Evolutionary conservation across 208 protist genomes (phyloP).

Genomic region (Histomonas meleagridis): DNA sequence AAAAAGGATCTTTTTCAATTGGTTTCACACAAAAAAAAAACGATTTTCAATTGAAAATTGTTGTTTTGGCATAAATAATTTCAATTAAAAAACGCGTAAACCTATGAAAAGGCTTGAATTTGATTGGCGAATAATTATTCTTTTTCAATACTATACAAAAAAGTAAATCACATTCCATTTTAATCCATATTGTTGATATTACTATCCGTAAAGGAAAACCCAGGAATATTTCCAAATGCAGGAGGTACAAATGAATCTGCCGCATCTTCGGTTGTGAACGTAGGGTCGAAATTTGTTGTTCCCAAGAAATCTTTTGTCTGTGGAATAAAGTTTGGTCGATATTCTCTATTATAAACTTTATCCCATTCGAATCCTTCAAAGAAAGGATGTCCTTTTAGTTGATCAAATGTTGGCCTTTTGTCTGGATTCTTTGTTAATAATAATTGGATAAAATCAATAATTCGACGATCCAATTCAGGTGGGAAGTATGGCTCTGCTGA

Average conservation of each 20-base stretch:
- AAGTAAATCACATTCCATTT: no score
- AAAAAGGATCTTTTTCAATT: no score
- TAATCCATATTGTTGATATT: no score
- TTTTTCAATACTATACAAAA: no score
- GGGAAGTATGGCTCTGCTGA: neutral
- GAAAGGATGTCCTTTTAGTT: constrained; percentile 47
- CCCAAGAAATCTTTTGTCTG: neutral
- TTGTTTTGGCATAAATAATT: no score
- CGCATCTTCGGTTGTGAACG: constrained; percentile 37
- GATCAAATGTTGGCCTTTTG: constrained; percentile 18
- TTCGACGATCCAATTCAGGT: neutral
- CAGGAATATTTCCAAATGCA: neutral
- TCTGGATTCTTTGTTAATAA: neutral
- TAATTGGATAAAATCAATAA: neutral
- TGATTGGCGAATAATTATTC: no score
- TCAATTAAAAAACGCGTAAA: no score
- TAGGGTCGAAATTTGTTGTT: constrained; percentile 39
- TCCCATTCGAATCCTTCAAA: constrained; percentile 29
- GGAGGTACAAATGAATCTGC: constrained; percentile 35
- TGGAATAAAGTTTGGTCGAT: constrained; percentile 31
- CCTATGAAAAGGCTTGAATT: no score
- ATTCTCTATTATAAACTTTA: neutral
- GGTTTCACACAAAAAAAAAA: no score
- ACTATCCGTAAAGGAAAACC: constrained; percentile 2
- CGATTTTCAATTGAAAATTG: no score